Evolutionary conservation across 106 monocot genomes (phyloP).

Genomic region (Dioscorea alata): DNA sequence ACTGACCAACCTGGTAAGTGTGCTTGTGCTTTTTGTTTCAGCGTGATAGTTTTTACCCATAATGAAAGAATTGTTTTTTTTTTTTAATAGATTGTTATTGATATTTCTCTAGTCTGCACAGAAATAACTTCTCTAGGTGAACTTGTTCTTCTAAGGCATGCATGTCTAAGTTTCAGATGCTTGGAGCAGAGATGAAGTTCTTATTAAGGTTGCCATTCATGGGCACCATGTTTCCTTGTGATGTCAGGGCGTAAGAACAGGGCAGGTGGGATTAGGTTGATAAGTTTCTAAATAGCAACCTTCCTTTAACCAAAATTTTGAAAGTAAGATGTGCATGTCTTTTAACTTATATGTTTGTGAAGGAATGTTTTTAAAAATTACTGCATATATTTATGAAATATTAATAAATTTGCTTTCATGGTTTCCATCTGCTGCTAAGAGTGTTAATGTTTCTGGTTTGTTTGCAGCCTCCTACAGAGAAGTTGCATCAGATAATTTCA

Average conservation of each 20-base stretch:
- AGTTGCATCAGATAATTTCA: conserved; percentile 89
- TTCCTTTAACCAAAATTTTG: too few relatives aligned
- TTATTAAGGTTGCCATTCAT: conserved; percentile 75
- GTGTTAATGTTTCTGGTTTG: not conserved
- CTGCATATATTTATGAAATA: too few relatives aligned
- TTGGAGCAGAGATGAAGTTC: conserved; percentile 94
- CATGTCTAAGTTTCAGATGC: conserved; percentile 92
- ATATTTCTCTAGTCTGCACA: conserved; percentile 44
- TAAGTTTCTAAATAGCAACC: not conserved
- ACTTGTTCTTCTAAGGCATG: conserved; percentile 71
- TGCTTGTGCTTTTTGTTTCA: conserved; percentile 4
- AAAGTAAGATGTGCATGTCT: too few relatives aligned
- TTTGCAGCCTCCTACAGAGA: conserved; percentile 89
- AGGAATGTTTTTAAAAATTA: too few relatives aligned
- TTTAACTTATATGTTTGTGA: too few relatives aligned
- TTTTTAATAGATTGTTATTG: conserved; percentile 50
- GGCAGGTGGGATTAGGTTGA: conserved; percentile 89
- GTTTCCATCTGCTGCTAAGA: not conserved
- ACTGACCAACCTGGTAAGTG: conserved; percentile 70
- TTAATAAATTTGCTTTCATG: not conserved
- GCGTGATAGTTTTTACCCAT: not conserved
- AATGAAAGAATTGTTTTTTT: conserved; percentile 4
- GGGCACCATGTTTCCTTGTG: conserved; percentile 74
- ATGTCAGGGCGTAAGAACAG: conserved; percentile 70
- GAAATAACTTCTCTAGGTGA: conserved; percentile 45